Percentiles rank a stretch among this genome's conserved stretches.
Evolutionary conservation across 192 early-diverging fungal genomes (phyloP).

Genomic region (Coemansia sp.): DNA sequence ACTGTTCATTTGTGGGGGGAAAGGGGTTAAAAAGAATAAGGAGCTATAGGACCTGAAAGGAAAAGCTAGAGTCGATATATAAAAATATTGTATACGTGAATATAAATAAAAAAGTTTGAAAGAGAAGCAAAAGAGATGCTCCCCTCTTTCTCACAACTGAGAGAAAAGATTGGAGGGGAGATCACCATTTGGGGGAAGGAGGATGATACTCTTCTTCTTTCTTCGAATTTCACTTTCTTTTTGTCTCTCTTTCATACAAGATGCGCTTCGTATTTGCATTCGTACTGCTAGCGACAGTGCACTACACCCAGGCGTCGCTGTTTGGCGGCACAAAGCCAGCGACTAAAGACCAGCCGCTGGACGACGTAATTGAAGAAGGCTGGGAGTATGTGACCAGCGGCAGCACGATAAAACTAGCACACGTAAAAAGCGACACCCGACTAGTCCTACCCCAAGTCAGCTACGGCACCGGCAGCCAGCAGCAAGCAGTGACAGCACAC

Average conservation of each 20-base stretch:
- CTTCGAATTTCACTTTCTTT: not conserved
- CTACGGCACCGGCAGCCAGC: conserved; percentile 54
- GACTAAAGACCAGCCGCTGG: not conserved
- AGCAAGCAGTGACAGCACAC: conserved; percentile 45
- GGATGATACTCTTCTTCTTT: not conserved
- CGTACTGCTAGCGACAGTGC: not conserved
- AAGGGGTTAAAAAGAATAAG: not conserved
- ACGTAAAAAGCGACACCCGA: conserved; percentile 27
- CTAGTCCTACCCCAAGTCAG: conserved; percentile 51
- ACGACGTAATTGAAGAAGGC: conserved; percentile 19
- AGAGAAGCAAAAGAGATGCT: not conserved
- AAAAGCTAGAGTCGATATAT: not conserved
- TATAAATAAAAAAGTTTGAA: not conserved
- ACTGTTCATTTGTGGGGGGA: conserved; percentile 44
- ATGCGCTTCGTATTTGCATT: not conserved
- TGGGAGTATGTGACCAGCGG: conserved; percentile 45
- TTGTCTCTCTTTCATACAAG: not conserved
- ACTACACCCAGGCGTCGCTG: not conserved
- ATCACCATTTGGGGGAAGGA: not conserved
- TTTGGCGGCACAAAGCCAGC: conserved; percentile 11
- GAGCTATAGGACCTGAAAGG: conserved; percentile 1
- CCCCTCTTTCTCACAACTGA: not conserved
- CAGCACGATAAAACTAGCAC: conserved; percentile 45
- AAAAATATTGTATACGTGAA: conserved; percentile 1
- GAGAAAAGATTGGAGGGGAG: not conserved